Base-by-base conservation (phyloP, 345 rosid genomes). In the Alliaria petiolata region DNA sequence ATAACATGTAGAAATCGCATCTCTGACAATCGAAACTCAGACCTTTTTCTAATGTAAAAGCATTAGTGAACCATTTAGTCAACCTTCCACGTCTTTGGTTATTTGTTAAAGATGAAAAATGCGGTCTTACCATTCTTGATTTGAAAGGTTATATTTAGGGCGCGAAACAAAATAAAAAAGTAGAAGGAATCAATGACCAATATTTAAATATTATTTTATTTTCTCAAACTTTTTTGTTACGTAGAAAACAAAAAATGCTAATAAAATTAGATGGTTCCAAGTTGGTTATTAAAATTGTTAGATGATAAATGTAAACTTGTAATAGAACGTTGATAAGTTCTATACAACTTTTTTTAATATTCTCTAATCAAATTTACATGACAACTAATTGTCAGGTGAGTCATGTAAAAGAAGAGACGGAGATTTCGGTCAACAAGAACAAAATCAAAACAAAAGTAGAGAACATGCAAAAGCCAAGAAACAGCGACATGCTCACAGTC, bases 401-500 rank as follows among this genome's bases (percentile, higher is more conserved):
- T 7, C 69, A 62, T 62, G 55, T 1, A 28, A 28, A 52, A 20
- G 25, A 51, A 16, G 42, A 39, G 40, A 11, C 4, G 4, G 13
- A 13, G 34, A 49, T 17, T 49, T 49, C 49, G 75, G 31, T 30
- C 2, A 19, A 58, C 44, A 17, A 22, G 1, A 22, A 14, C 17
- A 33, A 6, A 31, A 31, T 3, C 2, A 45, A 20, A n/a, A 39
- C 1, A 31, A 31, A 31, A 31, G 35, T 31, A 31, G 35, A 31
- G 35, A 31, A 45, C 50, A 64, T 55, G 76, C 26, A 64, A 64
- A 72, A 70, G 31, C 65, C 70, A 52, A 26, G 3, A 51, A 8
- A 52, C 28, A 72, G 36, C 54, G 19, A 72, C 77, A 72, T 64
- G 65, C 55, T 61, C 53, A 30, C 70, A 35, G 40, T 54, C 3